Conservation (phyloP, 2,329 filamentous ascomycete species). For the Alternaria angustiovoidea region DNA sequence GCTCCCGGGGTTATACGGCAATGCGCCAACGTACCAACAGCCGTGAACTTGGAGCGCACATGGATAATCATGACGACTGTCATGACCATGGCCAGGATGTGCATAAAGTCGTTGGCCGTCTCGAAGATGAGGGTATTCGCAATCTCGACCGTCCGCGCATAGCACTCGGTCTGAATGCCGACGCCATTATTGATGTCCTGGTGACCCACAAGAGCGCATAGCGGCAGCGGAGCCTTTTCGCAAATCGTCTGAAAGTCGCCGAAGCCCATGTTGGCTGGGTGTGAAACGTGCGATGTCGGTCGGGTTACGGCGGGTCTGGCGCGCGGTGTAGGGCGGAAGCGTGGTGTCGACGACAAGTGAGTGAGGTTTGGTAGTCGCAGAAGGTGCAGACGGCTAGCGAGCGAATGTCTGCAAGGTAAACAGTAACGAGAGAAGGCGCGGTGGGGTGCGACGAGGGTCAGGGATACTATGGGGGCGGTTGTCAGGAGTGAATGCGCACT, state of each 20-base stretch:
- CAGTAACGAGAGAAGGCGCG: conserved; percentile 30
- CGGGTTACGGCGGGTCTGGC: conserved; percentile 14
- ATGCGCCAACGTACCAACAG: conserved; percentile 74
- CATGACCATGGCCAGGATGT: conserved; percentile 91
- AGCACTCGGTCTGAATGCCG: conserved; percentile 89
- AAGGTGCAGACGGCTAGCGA: conserved; percentile 31
- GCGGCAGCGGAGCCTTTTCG: conserved; percentile 80
- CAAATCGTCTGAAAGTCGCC: conserved; percentile 91
- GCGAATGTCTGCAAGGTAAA: conserved; percentile 27
- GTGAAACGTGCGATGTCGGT: conserved; percentile 10
- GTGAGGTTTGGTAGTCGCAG: conserved; percentile 11
- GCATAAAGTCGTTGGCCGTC: conserved; percentile 87
- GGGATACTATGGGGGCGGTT: conserved; percentile 33
- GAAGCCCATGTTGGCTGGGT: conserved; percentile 71
- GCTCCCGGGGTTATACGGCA: conserved; percentile 61
- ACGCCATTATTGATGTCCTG: conserved; percentile 71
- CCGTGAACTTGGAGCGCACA: conserved; percentile 96
- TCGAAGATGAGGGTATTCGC: conserved; percentile 99
- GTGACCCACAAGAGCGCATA: conserved; percentile 86
- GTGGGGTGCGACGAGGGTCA: conserved; percentile 34
- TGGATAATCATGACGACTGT: conserved; percentile 97
- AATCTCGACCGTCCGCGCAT: conserved; percentile 91
- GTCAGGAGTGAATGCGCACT: conserved; percentile 40
- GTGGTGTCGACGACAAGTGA: conserved; percentile 5
- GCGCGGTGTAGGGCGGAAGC: conserved; percentile 15